phyloP scores from a whole-genome alignment of 768 basidiomycete species.

The Porpolomopsis calyptriformis region DNA sequence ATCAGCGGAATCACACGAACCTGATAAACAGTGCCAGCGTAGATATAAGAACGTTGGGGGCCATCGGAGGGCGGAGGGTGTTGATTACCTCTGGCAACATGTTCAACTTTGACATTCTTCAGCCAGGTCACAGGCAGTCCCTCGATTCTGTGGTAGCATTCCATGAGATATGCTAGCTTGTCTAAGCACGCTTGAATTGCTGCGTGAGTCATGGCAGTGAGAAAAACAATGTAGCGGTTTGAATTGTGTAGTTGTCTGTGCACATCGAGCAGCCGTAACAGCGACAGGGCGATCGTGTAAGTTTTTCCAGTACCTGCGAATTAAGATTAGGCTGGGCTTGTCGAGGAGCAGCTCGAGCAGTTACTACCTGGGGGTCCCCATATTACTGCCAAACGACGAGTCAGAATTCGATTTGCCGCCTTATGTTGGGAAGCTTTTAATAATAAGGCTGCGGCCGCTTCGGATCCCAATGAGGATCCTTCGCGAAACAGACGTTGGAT shows the following conservation, averaged over 20 bases:
- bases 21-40: constrained; percentile 41
- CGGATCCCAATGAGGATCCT: constrained; percentile 22
- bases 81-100: constrained; percentile 30
- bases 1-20: constrained; percentile 15
- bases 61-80: constrained; percentile 27
- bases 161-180: constrained; percentile 30
- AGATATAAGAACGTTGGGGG: constrained; percentile 24
- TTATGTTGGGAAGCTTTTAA: constrained; percentile 38
- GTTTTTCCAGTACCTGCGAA: constrained; percentile 41
- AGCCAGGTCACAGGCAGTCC: constrained; percentile 32
- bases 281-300: constrained; percentile 37
- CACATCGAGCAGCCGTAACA: constrained; percentile 35
- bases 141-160: constrained; percentile 27
- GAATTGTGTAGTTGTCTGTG: constrained; percentile 23
- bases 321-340: neutral
- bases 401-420: constrained; percentile 33
- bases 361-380: constrained; percentile 41
- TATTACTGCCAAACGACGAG: constrained; percentile 34
- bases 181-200: constrained; percentile 39
- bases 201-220: constrained; percentile 44
- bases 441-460: constrained; percentile 28
- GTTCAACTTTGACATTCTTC: constrained; percentile 30
- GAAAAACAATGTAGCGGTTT: constrained; percentile 30
- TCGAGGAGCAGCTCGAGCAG: neutral
- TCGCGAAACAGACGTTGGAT: constrained; percentile 34